Base-by-base conservation (phyloP, 345 rosid species). In the Anacardium occidentale region DNA sequence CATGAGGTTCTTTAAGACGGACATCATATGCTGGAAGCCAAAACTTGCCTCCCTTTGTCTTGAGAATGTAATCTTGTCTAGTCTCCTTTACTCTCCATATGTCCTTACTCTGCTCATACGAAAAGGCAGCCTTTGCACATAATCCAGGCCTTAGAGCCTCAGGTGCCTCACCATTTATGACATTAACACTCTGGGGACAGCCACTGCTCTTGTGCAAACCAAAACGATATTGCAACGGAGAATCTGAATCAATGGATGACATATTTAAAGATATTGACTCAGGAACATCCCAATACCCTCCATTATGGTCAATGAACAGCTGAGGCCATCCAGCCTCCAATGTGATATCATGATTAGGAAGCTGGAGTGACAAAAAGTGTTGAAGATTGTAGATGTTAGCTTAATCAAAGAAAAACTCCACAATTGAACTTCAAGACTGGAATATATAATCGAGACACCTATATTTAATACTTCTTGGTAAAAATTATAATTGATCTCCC, bases 241-340 rank as follows among this genome's bases (percentile, higher is more conserved):
- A 73, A 34, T 90, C 85, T 58, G 83, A 72, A 69, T 50, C 70
- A 60, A 83, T 85, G 54, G 97, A 90, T 52, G 86, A 78, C 81
- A 93, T 34, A 58, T 87, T 97, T 47, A 94, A 79, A 68, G 91
- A 84, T 74, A 91, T 73, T 11, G 97, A 86, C 80, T 88, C 88
- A 5, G 98, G 97, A 74, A 91, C 94, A 72, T 94, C 96, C 98
- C 97, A 94, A 47, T 88, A 91, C 69, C 79, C 80, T 59, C 90
- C 93, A 70, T 85, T 88, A 66, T 80, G 85, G 67, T 91, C 96
- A 68, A 90, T 22, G 73, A 86, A 94, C 66, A 91, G 73, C 73
- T 89, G 94, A 24, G 98, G 97, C 91, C 89, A 88, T 42, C 85
- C 94, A 83, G 93, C 96, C 83, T 91, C 97, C 79, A 91, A 78